Evolutionary conservation across 1,284 basidiomycete species (phyloP), one percentile per base, ranked within the genome.

Genomic region (Mycena citricolor): DNA sequence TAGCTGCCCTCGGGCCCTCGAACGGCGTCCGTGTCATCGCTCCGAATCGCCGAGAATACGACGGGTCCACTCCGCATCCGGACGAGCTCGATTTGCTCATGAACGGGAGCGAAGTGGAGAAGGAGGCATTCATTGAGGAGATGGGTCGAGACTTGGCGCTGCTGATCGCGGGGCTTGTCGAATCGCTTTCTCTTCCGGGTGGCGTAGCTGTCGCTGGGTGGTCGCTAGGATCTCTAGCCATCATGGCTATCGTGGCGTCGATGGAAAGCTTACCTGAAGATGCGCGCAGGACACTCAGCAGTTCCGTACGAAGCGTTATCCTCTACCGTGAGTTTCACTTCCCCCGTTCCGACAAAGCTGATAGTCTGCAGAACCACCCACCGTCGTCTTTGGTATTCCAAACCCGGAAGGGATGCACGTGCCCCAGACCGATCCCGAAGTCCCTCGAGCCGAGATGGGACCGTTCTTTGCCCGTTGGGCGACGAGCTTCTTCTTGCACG

Each of bases 401-500:
- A 14, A 10, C n/a, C 53, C 48, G 5, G 39, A 39, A 13, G 31
- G 41, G 4, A 6, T 26, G 5, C 57, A 55, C 24, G 10, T 47
- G 10, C 59, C 57, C 12, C 44, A 55, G 8, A 42, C 32, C 17
- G 54, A 57, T 26, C 13, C 21, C 2, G 33, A 36, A 1, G 21
- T 56, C 6, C 11, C 48, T 14, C 33, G 47, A 3, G 49, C 44
- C 14, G 47, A 19, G 11, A 49, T 53, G 14, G 47, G 36, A 14
- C 24, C 34, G 3, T 48, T 38, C 7, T 61, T 61, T 32, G 51
- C 25, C 2, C 47, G 32, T 42, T 59, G 57, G 55, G 42, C 50
- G 10, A n/a, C 47, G 11, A 39, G 42, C 28, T 58, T 55, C 35
- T 61, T 43, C 31, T 20, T 26, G 4, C 57, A 61, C 28, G 43